Evolutionary conservation across 2,329 filamentous ascomycete genomes (phyloP), one percentile per base, ranked within the genome.

Genomic region (Didymella glomerata): DNA sequence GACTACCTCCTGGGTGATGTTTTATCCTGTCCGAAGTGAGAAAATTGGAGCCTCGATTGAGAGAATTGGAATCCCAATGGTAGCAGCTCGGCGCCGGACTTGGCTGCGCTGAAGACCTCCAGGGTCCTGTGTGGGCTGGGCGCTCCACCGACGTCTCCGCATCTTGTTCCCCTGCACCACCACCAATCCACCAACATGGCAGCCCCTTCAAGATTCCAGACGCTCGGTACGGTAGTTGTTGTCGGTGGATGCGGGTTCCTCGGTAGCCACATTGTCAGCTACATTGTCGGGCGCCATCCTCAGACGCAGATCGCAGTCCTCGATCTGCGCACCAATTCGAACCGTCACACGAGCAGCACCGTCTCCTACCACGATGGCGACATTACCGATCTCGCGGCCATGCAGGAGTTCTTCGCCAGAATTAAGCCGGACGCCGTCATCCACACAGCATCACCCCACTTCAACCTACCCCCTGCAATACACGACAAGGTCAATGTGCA

Each of bases 231-330:
- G 60, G 79, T 82, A 50, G 69, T 83, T 18, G 78, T 84, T 25
- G 78, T 82, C 27, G 82, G 82, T 52, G 82, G 82, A 48, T 81
- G 81, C 57, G 82, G 83, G 22, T 84, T 84, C 62, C 72, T 85
- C 5, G 83, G 83, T 30, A 73, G 78, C 60, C 81, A 83, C 68
- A 82, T 85, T 57, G 82, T 84, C 52, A 76, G 76, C 48, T 76
- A 82, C 53, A 77, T 84, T 34, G 71, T 72, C 42, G 68, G 72
- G 60, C 69, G 68, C 42, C 74, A 78, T 58, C 79, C 80, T 14
- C 75, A 77, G 63, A 76, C 76, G 38, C 77, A 78, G 55, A 69
- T 84, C 62, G 78, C 79, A 28, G 80, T 82, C 14, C 77, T 84
- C 67, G 81, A 82, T 67, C 73, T 83, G 59, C 76, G 79, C 67